Percentiles rank a stretch among this genome's conserved stretches.
phyloP scores from a whole-genome alignment of 805 yeast genomes.

The Suhomyces vadensis region DNA sequence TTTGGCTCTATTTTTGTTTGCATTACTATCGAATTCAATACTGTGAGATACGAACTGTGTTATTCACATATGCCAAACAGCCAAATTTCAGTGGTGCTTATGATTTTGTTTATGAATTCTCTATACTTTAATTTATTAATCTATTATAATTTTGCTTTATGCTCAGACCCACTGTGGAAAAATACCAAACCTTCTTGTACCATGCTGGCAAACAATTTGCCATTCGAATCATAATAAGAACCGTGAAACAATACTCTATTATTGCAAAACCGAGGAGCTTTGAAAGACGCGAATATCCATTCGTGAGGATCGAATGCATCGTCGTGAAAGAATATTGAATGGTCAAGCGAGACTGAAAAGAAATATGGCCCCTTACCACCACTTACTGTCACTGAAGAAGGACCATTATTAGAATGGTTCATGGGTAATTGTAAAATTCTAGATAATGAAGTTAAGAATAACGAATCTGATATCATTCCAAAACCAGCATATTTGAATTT shows the following conservation, averaged over 20 bases:
- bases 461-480: conserved; percentile 35
- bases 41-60: too few relatives aligned
- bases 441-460: conserved; percentile 30
- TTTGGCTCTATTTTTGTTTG: too few relatives aligned
- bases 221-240: conserved; percentile 29
- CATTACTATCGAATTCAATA: too few relatives aligned
- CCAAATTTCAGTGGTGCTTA: too few relatives aligned
- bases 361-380: conserved; percentile 26
- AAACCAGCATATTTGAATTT: conserved; percentile 31
- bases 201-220: conserved; percentile 31
- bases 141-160: conserved; percentile 19
- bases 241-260: conserved; percentile 33
- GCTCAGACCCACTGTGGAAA: conserved; percentile 21
- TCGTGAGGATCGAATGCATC: conserved; percentile 34
- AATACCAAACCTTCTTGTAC: conserved; percentile 38
- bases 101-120: too few relatives aligned
- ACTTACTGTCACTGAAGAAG: background rate
- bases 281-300: conserved; percentile 32
- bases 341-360: conserved; percentile 36
- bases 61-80: too few relatives aligned
- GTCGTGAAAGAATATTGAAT: conserved; percentile 37
- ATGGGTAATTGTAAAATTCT: conserved; percentile 31
- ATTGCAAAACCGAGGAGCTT: conserved; percentile 30
- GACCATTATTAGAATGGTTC: background rate
- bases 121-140: too few relatives aligned